Evolutionary conservation across 78 protist genomes (phyloP).

Genomic region (Emiliania huxleyi): DNA sequence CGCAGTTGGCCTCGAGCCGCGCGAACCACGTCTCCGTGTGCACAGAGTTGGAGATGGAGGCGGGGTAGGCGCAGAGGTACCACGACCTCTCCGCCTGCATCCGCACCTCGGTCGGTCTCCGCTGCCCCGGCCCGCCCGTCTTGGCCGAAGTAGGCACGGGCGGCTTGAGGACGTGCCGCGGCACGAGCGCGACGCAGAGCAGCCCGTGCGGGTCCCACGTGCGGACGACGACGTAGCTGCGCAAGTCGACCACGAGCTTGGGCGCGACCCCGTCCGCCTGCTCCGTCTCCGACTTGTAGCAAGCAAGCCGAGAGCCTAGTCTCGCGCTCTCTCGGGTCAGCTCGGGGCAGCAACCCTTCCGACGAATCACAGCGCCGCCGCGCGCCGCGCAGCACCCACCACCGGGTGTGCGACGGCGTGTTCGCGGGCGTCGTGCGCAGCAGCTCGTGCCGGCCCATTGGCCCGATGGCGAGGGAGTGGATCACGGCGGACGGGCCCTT

Average conservation of each 20-base stretch:
- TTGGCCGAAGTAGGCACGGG: background rate
- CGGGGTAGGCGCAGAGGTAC: background rate
- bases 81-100: background rate
- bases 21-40: background rate
- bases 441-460: background rate
- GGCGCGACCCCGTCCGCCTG: background rate
- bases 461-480: background rate
- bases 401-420: background rate
- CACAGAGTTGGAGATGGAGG: background rate
- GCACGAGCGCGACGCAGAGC: background rate
- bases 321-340: too few relatives aligned
- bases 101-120: too few relatives aligned
- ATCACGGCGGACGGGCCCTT: background rate
- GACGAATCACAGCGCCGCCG: too few relatives aligned
- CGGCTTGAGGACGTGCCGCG: background rate
- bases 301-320: too few relatives aligned
- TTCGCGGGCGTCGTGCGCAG: background rate
- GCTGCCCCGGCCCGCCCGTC: too few relatives aligned
- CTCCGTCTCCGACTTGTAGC: background rate
- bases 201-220: background rate
- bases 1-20: background rate
- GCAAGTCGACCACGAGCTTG: background rate
- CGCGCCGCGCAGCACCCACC: background rate
- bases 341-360: too few relatives aligned
- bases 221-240: background rate